phyloP scores from a whole-genome alignment of 108 stramenopile species.

The Cyclotella kingstonii region DNA sequence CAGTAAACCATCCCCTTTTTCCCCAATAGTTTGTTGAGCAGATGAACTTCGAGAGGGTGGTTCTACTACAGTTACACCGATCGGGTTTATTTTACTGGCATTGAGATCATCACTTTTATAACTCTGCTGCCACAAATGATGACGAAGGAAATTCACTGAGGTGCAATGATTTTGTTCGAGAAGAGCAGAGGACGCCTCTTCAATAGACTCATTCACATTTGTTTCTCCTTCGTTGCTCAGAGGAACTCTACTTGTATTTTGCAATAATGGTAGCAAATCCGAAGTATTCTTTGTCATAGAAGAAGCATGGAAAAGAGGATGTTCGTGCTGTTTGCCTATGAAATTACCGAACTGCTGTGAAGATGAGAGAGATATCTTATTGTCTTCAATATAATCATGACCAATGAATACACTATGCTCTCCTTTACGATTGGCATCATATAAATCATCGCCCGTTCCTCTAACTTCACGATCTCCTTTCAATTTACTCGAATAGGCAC shows the following conservation, averaged over 20 bases:
- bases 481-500: constrained; percentile 15
- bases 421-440: no score
- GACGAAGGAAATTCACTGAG: constrained; percentile 11
- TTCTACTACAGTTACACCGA: constrained; percentile 67
- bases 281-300: not conserved
- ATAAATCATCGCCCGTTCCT: no score
- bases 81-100: constrained; percentile 18
- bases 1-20: constrained; percentile 1
- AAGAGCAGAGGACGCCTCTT: no score
- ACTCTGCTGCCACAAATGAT: constrained; percentile 19
- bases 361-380: not conserved
- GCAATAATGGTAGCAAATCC: not conserved
- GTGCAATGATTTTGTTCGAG: constrained; percentile 7
- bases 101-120: constrained; percentile 1
- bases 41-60: constrained; percentile 47
- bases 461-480: constrained; percentile 5
- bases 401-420: not conserved
- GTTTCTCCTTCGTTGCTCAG: not conserved
- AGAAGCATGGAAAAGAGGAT: no score
- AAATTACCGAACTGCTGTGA: not conserved
- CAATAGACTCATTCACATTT: not conserved
- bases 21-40: constrained; percentile 12
- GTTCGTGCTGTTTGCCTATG: no score
- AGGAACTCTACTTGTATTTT: not conserved
- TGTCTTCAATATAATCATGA: not conserved